phyloP scores from a whole-genome alignment of 148 eudicot species.

The Spergularia bocconei region DNA sequence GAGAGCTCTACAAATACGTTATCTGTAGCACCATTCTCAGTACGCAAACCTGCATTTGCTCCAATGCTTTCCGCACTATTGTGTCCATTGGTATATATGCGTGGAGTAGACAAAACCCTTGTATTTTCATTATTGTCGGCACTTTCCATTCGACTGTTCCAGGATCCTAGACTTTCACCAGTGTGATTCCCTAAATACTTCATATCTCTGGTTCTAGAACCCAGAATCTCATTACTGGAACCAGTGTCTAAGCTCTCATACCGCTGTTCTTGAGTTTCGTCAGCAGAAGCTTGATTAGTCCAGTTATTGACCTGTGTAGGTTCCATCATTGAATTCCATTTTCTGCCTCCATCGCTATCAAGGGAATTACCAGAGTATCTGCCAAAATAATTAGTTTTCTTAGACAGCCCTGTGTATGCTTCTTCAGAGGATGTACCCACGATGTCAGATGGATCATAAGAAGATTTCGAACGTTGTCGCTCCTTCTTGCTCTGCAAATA shows the following conservation, averaged over 20 bases:
- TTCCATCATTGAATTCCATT: slow-evolving; percentile 73
- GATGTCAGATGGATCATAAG: slow-evolving; percentile 78
- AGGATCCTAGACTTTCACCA: slow-evolving; percentile 41
- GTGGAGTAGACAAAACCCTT: slow-evolving; percentile 47
- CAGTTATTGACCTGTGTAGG: slow-evolving; percentile 39
- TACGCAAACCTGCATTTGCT: slow-evolving; percentile 32
- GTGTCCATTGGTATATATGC: slow-evolving; percentile 50
- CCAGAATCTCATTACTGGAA: slow-evolving; percentile 43
- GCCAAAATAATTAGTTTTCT: slow-evolving; percentile 64
- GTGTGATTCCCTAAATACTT: slow-evolving; percentile 34
- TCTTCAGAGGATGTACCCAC: slow-evolving; percentile 92
- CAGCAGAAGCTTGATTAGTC: slow-evolving; percentile 46
- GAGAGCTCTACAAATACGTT: slow-evolving; percentile 43
- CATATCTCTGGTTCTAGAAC: slow-evolving; percentile 45
- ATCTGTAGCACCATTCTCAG: slow-evolving; percentile 50
- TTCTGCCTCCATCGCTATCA: slow-evolving; percentile 78
- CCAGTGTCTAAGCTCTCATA: slow-evolving; percentile 44
- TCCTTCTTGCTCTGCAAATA: slow-evolving; percentile 89
- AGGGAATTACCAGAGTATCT: slow-evolving; percentile 70
- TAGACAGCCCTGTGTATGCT: slow-evolving; percentile 68
- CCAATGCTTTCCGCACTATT: slow-evolving; percentile 49
- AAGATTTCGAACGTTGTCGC: slow-evolving; percentile 69
- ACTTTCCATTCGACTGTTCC: slow-evolving; percentile 37
- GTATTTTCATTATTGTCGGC: slow-evolving; percentile 34
- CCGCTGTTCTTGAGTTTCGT: slow-evolving; percentile 45